Conservation (phyloP, 225 moss, liverwort and hornwort genomes). For the Lunularia cruciata region DNA sequence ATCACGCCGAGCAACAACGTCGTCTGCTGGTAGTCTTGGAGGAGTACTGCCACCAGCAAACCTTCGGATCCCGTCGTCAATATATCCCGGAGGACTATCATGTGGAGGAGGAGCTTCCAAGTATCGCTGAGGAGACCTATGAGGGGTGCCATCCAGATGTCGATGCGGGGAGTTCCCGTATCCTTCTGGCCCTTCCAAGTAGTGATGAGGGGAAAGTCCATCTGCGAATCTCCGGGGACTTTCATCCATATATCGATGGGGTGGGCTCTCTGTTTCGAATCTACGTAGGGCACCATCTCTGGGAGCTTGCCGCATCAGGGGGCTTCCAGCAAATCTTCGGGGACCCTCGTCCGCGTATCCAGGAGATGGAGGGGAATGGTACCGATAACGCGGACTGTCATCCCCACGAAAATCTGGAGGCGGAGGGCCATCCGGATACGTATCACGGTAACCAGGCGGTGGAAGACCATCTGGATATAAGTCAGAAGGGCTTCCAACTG, state of each 20-base stretch:
- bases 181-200: slow-evolving; percentile 23
- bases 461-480: slow-evolving; percentile 6
- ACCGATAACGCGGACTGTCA: slow-evolving; percentile 16
- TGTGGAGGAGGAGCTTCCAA: slow-evolving; percentile 34
- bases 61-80: slow-evolving; percentile 14
- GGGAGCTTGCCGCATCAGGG: slow-evolving; percentile 11
- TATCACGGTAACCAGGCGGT: slow-evolving; percentile 32
- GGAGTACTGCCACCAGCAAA: slow-evolving; percentile 7
- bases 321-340: slow-evolving; percentile 24
- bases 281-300: slow-evolving; percentile 13
- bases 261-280: slow-evolving; percentile 8
- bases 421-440: not conserved
- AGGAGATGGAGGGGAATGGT: slow-evolving; percentile 29
- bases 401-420: not conserved
- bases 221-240: slow-evolving; percentile 23
- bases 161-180: slow-evolving; percentile 13
- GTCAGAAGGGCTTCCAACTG: not conserved
- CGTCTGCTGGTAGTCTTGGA: slow-evolving; percentile 5
- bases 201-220: slow-evolving; percentile 17
- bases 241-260: slow-evolving; percentile 21
- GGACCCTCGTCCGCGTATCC: slow-evolving; percentile 29
- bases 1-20: not conserved
- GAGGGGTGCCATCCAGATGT: slow-evolving; percentile 31
- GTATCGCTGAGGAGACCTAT: slow-evolving; percentile 32
- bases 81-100: slow-evolving; percentile 29